Evolutionary conservation across 176 grass and related monocot species (phyloP).

Genomic region (Chloris gayana): DNA sequence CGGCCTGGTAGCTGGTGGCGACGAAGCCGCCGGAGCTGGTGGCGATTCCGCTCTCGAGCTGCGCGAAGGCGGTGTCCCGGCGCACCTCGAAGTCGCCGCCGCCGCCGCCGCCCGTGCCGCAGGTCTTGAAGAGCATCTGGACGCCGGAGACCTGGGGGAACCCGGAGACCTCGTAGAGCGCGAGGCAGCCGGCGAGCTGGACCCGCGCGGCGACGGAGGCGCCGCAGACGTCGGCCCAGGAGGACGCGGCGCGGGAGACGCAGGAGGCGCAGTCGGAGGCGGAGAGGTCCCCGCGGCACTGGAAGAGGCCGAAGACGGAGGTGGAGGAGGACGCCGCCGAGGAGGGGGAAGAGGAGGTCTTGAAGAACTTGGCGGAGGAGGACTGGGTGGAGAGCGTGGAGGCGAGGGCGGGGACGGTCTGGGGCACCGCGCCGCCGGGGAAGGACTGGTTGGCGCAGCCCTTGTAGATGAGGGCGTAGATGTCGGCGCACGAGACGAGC

Average conservation of each 20-base stretch:
- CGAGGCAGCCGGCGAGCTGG: constrained; percentile 87
- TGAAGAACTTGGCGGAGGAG: constrained; percentile 79
- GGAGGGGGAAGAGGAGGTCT: constrained; percentile 69
- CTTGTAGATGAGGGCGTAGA: constrained; percentile 89
- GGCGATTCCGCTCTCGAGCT: constrained; percentile 62
- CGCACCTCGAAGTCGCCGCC: constrained; percentile 69
- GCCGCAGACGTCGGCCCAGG: constrained; percentile 74
- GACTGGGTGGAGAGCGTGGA: constrained; percentile 60
- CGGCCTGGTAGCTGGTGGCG: constrained; percentile 74
- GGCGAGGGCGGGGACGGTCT: constrained; percentile 49
- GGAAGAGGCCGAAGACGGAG: constrained; percentile 86
- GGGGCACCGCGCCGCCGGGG: constrained; percentile 31
- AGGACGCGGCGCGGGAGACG: constrained; percentile 60
- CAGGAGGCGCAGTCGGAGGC: constrained; percentile 77
- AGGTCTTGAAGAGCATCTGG: constrained; percentile 94
- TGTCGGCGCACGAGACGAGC: constrained; percentile 46
- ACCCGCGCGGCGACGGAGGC: constrained; percentile 71
- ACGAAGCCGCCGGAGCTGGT: constrained; percentile 59
- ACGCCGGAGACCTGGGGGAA: constrained; percentile 93
- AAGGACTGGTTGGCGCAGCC: constrained; percentile 92
- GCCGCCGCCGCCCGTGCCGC: constrained; percentile 59
- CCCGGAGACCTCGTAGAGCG: constrained; percentile 76
- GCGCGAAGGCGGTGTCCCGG: constrained; percentile 74
- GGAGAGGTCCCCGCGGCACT: constrained; percentile 87
- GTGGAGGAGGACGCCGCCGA: constrained; percentile 31